Base-by-base conservation (phyloP, 2,329 filamentous ascomycete species). In the Geosmithia flava region DNA sequence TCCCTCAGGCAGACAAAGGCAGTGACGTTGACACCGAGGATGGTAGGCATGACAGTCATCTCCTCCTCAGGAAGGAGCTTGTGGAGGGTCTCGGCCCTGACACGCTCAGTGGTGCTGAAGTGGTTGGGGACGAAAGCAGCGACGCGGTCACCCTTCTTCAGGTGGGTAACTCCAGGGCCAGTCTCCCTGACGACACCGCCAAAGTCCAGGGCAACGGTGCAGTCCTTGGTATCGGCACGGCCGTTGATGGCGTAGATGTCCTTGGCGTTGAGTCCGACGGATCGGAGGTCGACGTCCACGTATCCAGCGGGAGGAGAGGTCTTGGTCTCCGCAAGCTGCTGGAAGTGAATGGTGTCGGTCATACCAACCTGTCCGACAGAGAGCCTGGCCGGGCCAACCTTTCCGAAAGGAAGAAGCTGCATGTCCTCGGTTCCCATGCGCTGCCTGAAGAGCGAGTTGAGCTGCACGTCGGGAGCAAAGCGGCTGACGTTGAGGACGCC, bases 1-100 rank as follows among this genome's bases (percentile, higher is more conserved):
- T 64, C 48, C 7, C 54, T 20, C 1, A 68, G 49, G 0, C 56
- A 62, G 46, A 64, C 61, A 0, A 64, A 27, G 0, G 61, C 64
- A 0, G 64, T 65, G 1, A 49, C 42, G 44, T 57, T 67, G 2
- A 55, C 54, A 0, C 57, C n/a, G 0, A 55, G 56, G 1, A 65
- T 16, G 0, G 54, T 55, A 1, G 50, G 16, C 39, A 59, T 49
- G 3, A 50, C 47, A 1, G 44, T 49, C 20, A 56, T 56, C 2
- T 54, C 46, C 23, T 64, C 42, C 41, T 47, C 1, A 17, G 23
- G 20, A 2, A 15, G 40, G 11, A 48, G 40, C 39, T 20, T 43
- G 3, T 43, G 40, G 15, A 33, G 15, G 17, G 39, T 15, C 39
- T 41, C 23, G 16, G n/a, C 20, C 8, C 40, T 20, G 17, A 44